Base-by-base conservation (phyloP, 345 rosid genomes). In the Microthlaspi erraticum region DNA sequence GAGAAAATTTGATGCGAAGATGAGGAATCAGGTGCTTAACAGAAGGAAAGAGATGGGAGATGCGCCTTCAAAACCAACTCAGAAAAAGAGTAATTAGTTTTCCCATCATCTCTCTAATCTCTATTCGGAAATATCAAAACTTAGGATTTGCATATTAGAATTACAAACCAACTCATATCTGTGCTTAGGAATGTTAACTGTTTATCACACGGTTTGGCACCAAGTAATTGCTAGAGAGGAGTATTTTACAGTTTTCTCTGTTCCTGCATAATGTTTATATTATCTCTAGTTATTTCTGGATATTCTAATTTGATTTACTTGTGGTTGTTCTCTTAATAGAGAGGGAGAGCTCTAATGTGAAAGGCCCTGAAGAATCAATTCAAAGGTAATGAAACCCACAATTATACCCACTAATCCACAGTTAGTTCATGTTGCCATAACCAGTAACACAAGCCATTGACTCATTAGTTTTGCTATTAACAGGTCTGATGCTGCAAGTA, bases 1-100 rank as follows among this genome's bases (percentile, higher is more conserved):
- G 61, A 84, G 79, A 59, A 81, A 61, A 71, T 94, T 94, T 85
- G 97, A 94, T 84, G 86, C 86, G 53, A 81, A 84, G 77, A 94
- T 94, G 98, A 90, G 93, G 56, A 86, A 78, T 49, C 87, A 82
- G 72, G 84, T 89, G 78, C 93, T 89, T 67, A 79, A 50, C 60
- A 88, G 79, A 82, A 80, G 84, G 43, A 82, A 82, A 60, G 92
- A 94, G 67, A 68, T 87, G 70, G 92, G 88, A 68, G 83, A 82
- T 77, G 44, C 51, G 50, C 83, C 87, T 68, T 63, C 83, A 20
- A 81, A 78, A 68, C 85, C 68, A 70, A 81, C 78, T 70, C 73
- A 61, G 77, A 71, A 75, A 66, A 82, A 74, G 45, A 90, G 97
- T 90, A 79, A 63, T 44, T 68, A 39, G 26, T 53, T 13, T 63